Evolutionary conservation across 805 yeast genomes (phyloP).

Genomic region (Barnettozyma sucrosica): DNA sequence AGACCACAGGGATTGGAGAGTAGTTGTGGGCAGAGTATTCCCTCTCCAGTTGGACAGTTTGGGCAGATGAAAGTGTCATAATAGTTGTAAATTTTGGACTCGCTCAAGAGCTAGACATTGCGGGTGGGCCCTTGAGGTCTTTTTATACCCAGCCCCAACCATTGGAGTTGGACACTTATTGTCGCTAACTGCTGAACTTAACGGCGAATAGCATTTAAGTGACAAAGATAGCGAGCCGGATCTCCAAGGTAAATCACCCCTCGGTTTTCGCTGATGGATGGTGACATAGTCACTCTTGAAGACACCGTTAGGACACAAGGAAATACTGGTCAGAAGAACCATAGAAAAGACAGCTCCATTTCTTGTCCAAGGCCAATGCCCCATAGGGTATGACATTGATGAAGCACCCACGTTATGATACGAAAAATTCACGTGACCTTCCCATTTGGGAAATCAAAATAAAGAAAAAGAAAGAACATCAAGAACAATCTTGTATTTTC

Average conservation of each 20-base stretch:
- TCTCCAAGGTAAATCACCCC: not conserved
- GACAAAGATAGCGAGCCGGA: conserved; percentile 22
- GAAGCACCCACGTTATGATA: too few species aligned
- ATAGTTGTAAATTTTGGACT: not conserved
- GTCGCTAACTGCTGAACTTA: conserved; percentile 8
- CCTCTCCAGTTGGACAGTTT: conserved; percentile 64
- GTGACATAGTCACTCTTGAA: too few species aligned
- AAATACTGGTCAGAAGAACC: too few species aligned
- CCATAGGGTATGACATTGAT: too few species aligned
- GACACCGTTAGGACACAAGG: too few species aligned
- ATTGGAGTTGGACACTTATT: not conserved
- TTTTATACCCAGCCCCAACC: not conserved
- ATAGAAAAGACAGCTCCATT: too few species aligned
- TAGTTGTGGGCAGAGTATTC: conserved; percentile 93
- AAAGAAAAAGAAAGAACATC: not conserved
- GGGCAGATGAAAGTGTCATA: conserved; percentile 41
- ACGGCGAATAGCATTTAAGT: conserved; percentile 14
- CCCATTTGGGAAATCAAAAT: conserved; percentile 4
- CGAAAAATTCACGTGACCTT: conserved; percentile 3
- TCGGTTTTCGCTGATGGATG: not conserved
- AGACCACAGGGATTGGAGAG: conserved; percentile 94
- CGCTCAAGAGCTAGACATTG: not conserved
- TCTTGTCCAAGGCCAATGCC: too few species aligned
- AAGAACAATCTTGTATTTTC: too few species aligned
- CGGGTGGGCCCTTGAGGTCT: not conserved